Percentiles rank a stretch among this genome's conserved stretches.
Conservation (phyloP, 139 green algal species). For the Coelastrella sp. region DNA sequence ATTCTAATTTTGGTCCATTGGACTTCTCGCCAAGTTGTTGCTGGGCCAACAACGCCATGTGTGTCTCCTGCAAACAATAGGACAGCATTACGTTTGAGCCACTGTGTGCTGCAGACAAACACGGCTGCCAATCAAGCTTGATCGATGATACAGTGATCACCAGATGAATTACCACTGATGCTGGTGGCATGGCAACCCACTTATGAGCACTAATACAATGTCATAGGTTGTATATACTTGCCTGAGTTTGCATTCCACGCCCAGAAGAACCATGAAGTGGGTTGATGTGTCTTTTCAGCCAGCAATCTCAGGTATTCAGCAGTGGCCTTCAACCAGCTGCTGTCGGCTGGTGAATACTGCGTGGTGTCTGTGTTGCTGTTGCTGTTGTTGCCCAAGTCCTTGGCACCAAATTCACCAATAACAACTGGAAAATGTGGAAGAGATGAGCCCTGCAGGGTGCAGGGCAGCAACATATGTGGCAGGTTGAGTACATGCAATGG, state of each 20-base stretch:
- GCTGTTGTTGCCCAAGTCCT: slow-evolving; percentile 34
- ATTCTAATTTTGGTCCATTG: slow-evolving; percentile 45
- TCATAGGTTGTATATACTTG: not conserved
- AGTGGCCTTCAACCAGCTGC: not conserved
- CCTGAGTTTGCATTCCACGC: slow-evolving; percentile 32
- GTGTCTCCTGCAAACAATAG: slow-evolving; percentile 39
- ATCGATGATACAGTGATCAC: not conserved
- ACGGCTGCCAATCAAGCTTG: not conserved
- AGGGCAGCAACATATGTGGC: no score
- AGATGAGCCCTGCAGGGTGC: not conserved
- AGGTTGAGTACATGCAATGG: no score
- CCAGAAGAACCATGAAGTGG: slow-evolving; percentile 9
- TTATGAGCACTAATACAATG: not conserved
- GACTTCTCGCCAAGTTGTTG: slow-evolving; percentile 39
- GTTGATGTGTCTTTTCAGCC: not conserved
- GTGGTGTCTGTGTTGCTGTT: slow-evolving; percentile 39
- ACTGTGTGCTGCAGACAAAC: not conserved
- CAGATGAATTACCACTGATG: not conserved
- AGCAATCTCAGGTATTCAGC: not conserved
- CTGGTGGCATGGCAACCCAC: not conserved
- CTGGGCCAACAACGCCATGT: slow-evolving; percentile 32
- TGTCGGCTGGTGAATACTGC: not conserved
- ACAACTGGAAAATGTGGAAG: slow-evolving; percentile 11
- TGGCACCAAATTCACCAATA: slow-evolving; percentile 13
- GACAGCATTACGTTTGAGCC: not conserved